A percentile compares a stretch with the other conserved stretches of the same genome.
phyloP scores from a whole-genome alignment of 441 rosid species.

The Sinapis alba region DNA sequence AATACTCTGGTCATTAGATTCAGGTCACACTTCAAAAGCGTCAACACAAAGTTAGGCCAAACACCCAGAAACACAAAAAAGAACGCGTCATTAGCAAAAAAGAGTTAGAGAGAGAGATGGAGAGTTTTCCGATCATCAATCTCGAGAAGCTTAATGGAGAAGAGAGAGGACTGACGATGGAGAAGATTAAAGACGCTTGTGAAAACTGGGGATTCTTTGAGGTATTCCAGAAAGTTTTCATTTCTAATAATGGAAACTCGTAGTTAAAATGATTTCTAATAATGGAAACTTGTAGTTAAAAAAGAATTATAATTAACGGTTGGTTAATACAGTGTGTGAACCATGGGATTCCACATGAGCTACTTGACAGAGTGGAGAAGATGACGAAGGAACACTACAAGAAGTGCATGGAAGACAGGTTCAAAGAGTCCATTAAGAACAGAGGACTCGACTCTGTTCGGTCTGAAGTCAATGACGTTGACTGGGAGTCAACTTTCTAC shows the following conservation, averaged over 20 bases:
- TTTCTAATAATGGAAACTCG: background rate
- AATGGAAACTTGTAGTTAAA: background rate
- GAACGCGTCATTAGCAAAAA: background rate
- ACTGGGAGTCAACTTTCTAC: slow-evolving; percentile 90
- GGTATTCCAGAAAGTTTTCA: slow-evolving; percentile 38
- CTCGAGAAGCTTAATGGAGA: slow-evolving; percentile 68
- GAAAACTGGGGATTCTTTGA: slow-evolving; percentile 80
- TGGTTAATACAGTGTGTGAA: slow-evolving; percentile 56
- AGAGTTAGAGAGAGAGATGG: slow-evolving; percentile 48
- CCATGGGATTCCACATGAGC: slow-evolving; percentile 70
- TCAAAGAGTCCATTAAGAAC: slow-evolving; percentile 66
- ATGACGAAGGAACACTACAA: slow-evolving; percentile 78
- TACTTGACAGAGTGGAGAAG: slow-evolving; percentile 72
- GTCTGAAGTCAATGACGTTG: slow-evolving; percentile 73
- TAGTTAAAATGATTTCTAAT: background rate
- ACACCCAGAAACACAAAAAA: background rate
- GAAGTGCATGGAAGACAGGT: slow-evolving; percentile 84
- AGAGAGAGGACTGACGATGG: slow-evolving; percentile 62
- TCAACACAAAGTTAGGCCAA: slow-evolving; percentile 26
- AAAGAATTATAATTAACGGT: background rate
- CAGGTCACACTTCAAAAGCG: slow-evolving; percentile 21
- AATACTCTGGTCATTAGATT: slow-evolving; percentile 13
- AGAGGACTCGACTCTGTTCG: slow-evolving; percentile 63
- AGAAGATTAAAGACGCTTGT: slow-evolving; percentile 72
- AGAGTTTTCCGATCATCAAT: slow-evolving; percentile 69